Evolutionary conservation across 2,329 filamentous ascomycete species (phyloP).

Genomic region (Fusarium sp.): DNA sequence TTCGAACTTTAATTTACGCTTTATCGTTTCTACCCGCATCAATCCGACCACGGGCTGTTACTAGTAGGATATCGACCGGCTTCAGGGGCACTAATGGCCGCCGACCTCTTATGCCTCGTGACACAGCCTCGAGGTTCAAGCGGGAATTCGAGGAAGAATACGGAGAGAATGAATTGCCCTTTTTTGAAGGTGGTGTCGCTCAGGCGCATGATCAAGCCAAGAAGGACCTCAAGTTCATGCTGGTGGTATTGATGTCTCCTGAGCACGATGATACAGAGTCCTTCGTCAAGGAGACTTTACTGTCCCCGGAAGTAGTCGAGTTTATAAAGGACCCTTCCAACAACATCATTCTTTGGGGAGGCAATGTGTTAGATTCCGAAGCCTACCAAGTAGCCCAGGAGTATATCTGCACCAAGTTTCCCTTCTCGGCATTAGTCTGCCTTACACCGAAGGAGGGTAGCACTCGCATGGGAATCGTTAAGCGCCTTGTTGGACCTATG

Average conservation of each 20-base stretch:
- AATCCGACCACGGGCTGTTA: constrained; percentile 69
- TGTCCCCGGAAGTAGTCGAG: constrained; percentile 79
- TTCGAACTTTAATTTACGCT: constrained; percentile 82
- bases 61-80: constrained; percentile 66
- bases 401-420: constrained; percentile 91
- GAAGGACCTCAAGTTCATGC: constrained; percentile 88
- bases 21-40: constrained; percentile 84
- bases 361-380: constrained; percentile 92
- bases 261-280: constrained; percentile 93
- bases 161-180: constrained; percentile 79
- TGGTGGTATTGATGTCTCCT: constrained; percentile 90
- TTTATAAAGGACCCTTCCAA: constrained; percentile 83
- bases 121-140: constrained; percentile 90
- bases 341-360: constrained; percentile 91
- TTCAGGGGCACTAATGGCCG: constrained; percentile 77
- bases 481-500: constrained; percentile 81
- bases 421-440: constrained; percentile 88
- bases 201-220: constrained; percentile 93
- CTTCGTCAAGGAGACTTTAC: constrained; percentile 87
- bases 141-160: constrained; percentile 97
- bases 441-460: constrained; percentile 88
- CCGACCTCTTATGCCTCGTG: constrained; percentile 84
- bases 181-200: constrained; percentile 91
- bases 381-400: constrained; percentile 93
- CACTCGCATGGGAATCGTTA: constrained; percentile 91